A percentile compares a stretch with the other conserved stretches of the same genome.
Evolutionary conservation across 805 yeast species (phyloP).

Genomic region (Starmera dryadoides): DNA sequence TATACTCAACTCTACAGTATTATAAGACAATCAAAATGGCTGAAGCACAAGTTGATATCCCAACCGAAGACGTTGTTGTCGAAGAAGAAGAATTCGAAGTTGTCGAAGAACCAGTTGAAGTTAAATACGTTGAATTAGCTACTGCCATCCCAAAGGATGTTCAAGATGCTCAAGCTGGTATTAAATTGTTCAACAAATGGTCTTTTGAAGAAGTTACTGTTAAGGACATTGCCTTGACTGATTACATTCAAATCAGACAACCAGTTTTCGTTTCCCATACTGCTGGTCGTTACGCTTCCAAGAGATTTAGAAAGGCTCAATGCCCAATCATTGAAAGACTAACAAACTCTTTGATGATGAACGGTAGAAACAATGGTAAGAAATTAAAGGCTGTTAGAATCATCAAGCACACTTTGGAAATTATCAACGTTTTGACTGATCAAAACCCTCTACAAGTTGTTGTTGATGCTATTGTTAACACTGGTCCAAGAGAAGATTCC

Average conservation of each 20-base stretch:
- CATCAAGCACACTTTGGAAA: conserved; percentile 98
- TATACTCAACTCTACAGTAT: not conserved
- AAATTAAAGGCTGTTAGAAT: conserved; percentile 99
- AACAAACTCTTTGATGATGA: conserved; percentile 99
- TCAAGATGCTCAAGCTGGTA: conserved; percentile 91
- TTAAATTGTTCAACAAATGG: conserved; percentile 99
- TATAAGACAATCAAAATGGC: conserved; percentile 52
- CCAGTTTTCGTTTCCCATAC: conserved; percentile 98
- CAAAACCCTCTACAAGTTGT: conserved; percentile 99
- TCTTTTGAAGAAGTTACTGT: conserved; percentile 96
- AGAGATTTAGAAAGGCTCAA: conserved; percentile 99
- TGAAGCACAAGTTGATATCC: conserved; percentile 55
- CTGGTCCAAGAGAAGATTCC: conserved; percentile 99
- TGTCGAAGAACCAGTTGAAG: conserved; percentile 78
- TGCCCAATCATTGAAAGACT: conserved; percentile 99
- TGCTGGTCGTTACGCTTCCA: conserved; percentile 98
- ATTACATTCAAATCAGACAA: conserved; percentile 95
- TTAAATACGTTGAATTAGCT: conserved; percentile 79
- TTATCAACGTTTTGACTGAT: conserved; percentile 94
- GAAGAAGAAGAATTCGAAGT: conserved; percentile 56
- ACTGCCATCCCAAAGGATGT: conserved; percentile 96
- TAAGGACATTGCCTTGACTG: conserved; percentile 96
- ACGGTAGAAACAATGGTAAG: conserved; percentile 99
- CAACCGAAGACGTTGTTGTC: conserved; percentile 38
- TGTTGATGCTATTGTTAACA: conserved; percentile 99